These are phyloP conservation scores for Phyllosticta capitalensis DNA, from an alignment of 2,329 filamentous ascomycete species.

Conservation along the genomic window DNA sequence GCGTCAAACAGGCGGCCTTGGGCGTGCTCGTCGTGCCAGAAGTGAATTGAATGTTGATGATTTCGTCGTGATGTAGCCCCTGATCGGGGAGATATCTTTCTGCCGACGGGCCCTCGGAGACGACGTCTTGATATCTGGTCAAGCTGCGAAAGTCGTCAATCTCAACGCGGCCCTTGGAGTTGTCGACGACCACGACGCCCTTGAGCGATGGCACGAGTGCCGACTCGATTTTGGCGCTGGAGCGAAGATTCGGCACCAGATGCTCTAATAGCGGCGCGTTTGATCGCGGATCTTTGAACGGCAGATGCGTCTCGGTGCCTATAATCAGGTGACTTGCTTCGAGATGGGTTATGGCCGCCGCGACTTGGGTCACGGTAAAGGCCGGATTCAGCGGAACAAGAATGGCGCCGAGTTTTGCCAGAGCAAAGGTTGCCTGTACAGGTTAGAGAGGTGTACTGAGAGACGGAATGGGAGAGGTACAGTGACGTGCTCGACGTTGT, in stretches of 20 bases:
- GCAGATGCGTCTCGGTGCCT: slow-evolving; percentile 76
- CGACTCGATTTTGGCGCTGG: slow-evolving; percentile 37
- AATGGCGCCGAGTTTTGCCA: slow-evolving; percentile 91
- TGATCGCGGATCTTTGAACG: slow-evolving; percentile 51
- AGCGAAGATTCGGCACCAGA: slow-evolving; percentile 40
- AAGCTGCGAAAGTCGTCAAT: slow-evolving; percentile 23
- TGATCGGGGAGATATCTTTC: slow-evolving; percentile 30
- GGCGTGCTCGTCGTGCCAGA: slow-evolving; percentile 86
- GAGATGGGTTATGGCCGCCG: slow-evolving; percentile 68
- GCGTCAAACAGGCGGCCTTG: slow-evolving; percentile 83
- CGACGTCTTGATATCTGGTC: slow-evolving; percentile 36
- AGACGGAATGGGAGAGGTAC: slow-evolving; percentile 31
- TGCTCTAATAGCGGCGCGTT: slow-evolving; percentile 50
- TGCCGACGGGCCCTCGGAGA: neutral
- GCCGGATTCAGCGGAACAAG: slow-evolving; percentile 88
- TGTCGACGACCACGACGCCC: slow-evolving; percentile 69
- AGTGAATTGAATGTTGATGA: slow-evolving; percentile 94
- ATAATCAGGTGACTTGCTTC: slow-evolving; percentile 66
- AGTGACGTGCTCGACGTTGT: slow-evolving; percentile 72
- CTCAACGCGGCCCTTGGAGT: slow-evolving; percentile 51
- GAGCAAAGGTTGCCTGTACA: slow-evolving; percentile 59
- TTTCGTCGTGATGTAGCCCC: slow-evolving; percentile 52
- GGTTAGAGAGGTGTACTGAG: slow-evolving; percentile 14
- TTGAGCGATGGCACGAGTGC: slow-evolving; percentile 58
- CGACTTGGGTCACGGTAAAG: slow-evolving; percentile 73